These are phyloP conservation scores for Sporothrix globosa DNA, from an alignment of 2,329 filamentous ascomycete species.

Conservation along the genomic window DNA sequence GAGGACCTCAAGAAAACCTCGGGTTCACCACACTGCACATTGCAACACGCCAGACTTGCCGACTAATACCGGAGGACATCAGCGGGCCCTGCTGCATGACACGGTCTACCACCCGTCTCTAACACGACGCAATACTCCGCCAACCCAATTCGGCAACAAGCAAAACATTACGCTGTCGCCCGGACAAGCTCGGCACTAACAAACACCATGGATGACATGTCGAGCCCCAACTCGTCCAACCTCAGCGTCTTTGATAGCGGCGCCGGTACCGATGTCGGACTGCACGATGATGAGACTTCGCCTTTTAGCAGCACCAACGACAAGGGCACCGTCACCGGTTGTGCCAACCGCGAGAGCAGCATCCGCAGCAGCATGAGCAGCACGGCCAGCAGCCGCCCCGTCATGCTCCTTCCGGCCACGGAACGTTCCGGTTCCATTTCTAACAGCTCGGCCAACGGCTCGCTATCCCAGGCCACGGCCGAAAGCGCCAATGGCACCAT, in stretches of 20 bases:
- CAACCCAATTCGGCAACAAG: background rate
- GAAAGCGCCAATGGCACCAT: conserved; percentile 19
- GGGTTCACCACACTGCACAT: conserved; percentile 11
- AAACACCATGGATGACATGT: conserved; percentile 35
- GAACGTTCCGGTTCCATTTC: conserved; percentile 14
- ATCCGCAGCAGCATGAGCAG: conserved; percentile 32
- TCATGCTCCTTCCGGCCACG: conserved; percentile 29
- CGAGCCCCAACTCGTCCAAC: conserved; percentile 35
- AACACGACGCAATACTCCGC: background rate
- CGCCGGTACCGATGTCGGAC: conserved; percentile 29
- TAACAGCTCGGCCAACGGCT: conserved; percentile 20
- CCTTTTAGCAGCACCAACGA: conserved; percentile 33
- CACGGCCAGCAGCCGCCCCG: conserved; percentile 21
- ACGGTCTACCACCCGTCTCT: background rate
- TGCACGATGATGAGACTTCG: conserved; percentile 34
- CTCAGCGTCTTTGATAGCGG: conserved; percentile 36
- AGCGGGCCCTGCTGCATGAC: background rate
- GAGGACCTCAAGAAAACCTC: conserved; percentile 29
- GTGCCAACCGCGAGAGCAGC: conserved; percentile 25
- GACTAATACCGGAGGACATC: conserved; percentile 4
- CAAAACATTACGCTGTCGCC: background rate
- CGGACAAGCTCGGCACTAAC: background rate
- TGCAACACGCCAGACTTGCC: conserved; percentile 7
- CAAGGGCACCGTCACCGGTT: background rate
- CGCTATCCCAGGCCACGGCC: background rate